phyloP scores from a whole-genome alignment of 805 yeast species.

The Candida ponderosae region DNA sequence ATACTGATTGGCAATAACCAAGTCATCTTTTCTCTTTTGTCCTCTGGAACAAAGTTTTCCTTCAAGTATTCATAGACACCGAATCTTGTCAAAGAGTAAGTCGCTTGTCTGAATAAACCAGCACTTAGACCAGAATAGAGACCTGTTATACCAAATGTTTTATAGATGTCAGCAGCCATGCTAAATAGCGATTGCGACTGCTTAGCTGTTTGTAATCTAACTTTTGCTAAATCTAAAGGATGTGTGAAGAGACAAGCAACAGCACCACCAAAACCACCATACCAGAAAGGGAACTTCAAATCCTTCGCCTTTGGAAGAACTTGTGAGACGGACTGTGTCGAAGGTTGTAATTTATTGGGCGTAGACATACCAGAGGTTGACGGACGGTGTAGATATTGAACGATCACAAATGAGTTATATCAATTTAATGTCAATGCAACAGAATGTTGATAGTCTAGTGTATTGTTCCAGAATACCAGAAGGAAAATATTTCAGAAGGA shows the following conservation, averaged over 20 bases:
- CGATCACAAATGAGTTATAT: too few species aligned
- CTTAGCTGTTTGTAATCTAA: constrained; percentile 73
- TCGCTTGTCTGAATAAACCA: constrained; percentile 75
- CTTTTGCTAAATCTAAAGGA: constrained; percentile 83
- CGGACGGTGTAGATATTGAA: too few species aligned
- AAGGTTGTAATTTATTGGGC: too few species aligned
- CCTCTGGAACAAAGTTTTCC: constrained; percentile 37
- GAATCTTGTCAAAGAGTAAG: constrained; percentile 80
- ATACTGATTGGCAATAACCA: constrained; percentile 69
- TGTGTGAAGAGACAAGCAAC: constrained; percentile 64
- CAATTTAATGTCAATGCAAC: too few species aligned
- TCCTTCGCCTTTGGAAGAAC: background rate
- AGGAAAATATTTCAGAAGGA: too few species aligned
- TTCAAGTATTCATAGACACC: constrained; percentile 80
- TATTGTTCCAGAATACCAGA: too few species aligned
- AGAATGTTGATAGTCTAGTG: too few species aligned
- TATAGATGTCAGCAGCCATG: constrained; percentile 53
- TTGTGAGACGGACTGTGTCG: too few species aligned
- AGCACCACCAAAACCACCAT: constrained; percentile 64
- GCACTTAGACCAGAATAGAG: constrained; percentile 82
- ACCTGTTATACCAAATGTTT: constrained; percentile 58
- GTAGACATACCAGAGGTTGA: too few species aligned
- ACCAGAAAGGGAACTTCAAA: constrained; percentile 43
- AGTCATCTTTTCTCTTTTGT: constrained; percentile 44
- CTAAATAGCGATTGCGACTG: constrained; percentile 53